Evolutionary conservation across 2,329 filamentous ascomycete species (phyloP), one percentile per base, ranked within the genome.

Genomic region (Pestalotiopsis sp.): DNA sequence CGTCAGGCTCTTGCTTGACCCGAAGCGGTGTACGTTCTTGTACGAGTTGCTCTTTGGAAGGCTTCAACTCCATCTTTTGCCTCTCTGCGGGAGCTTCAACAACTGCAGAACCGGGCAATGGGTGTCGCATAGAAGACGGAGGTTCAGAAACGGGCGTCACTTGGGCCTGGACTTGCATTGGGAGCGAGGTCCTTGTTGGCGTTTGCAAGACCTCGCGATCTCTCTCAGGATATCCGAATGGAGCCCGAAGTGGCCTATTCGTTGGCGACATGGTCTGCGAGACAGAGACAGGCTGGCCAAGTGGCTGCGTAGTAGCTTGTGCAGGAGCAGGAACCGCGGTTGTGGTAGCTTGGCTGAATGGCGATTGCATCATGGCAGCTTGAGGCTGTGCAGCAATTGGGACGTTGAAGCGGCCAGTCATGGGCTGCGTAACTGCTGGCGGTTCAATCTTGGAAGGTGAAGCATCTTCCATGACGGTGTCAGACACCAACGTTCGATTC

Each of bases 1-100:
- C 72, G 61, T 87, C 86, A 3, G 82, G 82, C 71, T 88, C 86
- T 71, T 87, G 84, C 75, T 88, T 87, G 62, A 87, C 80, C 36
- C 79, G 80, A 65, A 79, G 70, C 11, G 74, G 76, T 61, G 70
- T 73, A n/a, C 76, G 75, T 45, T 78, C 76, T 56, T 76, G 77
- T 14, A 77, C 77, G 61, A 71, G 65, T 20, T 73, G 74, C 49
- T 81, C 78, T 70, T 80, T 79, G 11, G 74, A 52, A 31, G 74
- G 68, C 66, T 79, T 79, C 3, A 71, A 67, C 56, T 81, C 79
- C 39, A 73, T 69, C 69, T 76, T 78, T 49, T 75, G 77, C 27
- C 77, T 74, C 66, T 80, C 79, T 27, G 71, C 61, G 56, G 76
- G 76, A 58, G 77, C 66, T 52, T 79, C 78, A 27, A 76, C 67